phyloP scores from a whole-genome alignment of 345 rosid genomes.

The Erodium maritimum region DNA sequence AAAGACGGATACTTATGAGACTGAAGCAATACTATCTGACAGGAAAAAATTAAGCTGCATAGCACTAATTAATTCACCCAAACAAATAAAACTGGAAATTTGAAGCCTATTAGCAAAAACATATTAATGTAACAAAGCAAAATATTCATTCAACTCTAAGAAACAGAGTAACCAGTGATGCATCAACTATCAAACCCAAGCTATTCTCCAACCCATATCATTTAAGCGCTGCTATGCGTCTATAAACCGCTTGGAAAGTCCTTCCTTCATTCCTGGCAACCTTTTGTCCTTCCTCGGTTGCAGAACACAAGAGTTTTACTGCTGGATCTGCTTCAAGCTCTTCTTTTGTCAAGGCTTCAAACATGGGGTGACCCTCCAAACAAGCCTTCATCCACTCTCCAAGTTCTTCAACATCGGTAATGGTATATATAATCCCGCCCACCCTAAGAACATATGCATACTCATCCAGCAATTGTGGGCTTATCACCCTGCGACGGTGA shows the following conservation, averaged over 20 bases:
- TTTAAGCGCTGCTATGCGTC: conserved; percentile 18
- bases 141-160: background rate
- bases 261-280: conserved; percentile 43
- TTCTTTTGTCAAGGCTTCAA: conserved; percentile 21
- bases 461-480: conserved; percentile 36
- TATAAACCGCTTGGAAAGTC: conserved; percentile 30
- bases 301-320: conserved; percentile 25
- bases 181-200: background rate
- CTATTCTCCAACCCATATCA: no score
- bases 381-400: conserved; percentile 41
- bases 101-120: no score
- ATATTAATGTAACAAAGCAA: no score
- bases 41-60: no score
- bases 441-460: conserved; percentile 28
- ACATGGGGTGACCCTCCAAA: conserved; percentile 38
- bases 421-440: conserved; percentile 37
- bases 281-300: conserved; percentile 45
- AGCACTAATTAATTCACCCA: no score
- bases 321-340: conserved; percentile 33
- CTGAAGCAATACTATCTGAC: no score
- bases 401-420: conserved; percentile 43
- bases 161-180: background rate
- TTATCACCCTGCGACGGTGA: conserved; percentile 36
- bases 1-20: no score
- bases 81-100: no score